Percentiles rank a stretch among this genome's conserved stretches.
These are phyloP conservation scores for Tieghemostelium lacteum DNA, from an alignment of 78 protist species.

Conservation along the genomic window DNA sequence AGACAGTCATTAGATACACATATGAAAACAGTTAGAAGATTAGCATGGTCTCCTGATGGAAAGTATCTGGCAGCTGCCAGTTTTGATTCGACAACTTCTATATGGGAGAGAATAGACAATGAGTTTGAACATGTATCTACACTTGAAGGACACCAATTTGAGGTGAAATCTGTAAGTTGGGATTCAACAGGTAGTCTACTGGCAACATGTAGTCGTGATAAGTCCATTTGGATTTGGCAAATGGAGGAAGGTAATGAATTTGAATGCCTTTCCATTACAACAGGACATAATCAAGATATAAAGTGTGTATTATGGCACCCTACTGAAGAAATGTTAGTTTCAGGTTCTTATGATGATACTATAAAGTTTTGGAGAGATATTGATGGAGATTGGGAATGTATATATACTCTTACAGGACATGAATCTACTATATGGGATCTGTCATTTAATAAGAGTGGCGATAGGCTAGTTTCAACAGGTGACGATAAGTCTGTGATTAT, in stretches of 20 bases:
- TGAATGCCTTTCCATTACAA: constrained; percentile 91
- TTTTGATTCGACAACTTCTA: constrained; percentile 88
- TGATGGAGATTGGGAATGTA: constrained; percentile 94
- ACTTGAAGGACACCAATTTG: constrained; percentile 96
- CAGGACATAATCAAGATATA: constrained; percentile 96
- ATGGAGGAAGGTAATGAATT: constrained; percentile 87
- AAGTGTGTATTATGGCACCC: constrained; percentile 95
- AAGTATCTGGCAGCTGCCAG: constrained; percentile 82
- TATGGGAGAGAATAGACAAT: constrained; percentile 60
- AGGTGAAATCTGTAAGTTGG: constrained; percentile 95
- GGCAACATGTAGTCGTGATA: constrained; percentile 98
- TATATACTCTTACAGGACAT: constrained; percentile 90
- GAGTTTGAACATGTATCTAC: constrained; percentile 82
- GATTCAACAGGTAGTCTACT: constrained; percentile 81
- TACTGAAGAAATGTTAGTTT: constrained; percentile 41
- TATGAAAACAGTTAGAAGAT: constrained; percentile 86
- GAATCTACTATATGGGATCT: constrained; percentile 95
- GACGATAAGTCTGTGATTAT: constrained; percentile 22
- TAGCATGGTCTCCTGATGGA: constrained; percentile 91
- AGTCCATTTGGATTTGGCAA: constrained; percentile 97
- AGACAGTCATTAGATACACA: constrained; percentile 62
- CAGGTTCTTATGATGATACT: constrained; percentile 94
- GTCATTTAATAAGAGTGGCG: constrained; percentile 84
- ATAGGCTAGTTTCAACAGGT: constrained; percentile 46
- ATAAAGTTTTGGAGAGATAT: constrained; percentile 88